Conservation (phyloP, 495 filamentous ascomycete species). For the Filosporella fistucella region DNA sequence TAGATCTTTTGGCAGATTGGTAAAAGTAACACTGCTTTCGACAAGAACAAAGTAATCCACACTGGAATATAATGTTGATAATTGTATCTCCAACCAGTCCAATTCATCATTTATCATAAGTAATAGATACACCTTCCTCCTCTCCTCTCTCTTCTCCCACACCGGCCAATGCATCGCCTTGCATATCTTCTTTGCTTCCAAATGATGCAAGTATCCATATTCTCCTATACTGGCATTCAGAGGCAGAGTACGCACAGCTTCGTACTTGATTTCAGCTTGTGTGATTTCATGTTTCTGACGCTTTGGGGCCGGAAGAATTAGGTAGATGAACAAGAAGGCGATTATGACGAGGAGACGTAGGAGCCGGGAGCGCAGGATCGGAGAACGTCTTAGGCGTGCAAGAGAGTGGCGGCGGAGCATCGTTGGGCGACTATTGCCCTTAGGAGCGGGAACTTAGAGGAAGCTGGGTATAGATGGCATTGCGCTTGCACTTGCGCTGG, state of each 20-base stretch:
- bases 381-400: no score
- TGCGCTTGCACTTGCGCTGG: no score
- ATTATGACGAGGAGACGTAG: no score
- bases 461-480: no score
- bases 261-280: neutral
- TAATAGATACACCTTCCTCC: conserved; percentile 39
- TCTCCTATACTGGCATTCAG: neutral
- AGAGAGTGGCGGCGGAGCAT: no score
- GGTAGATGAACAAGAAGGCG: no score
- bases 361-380: no score
- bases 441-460: no score
- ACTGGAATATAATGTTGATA: conserved; percentile 27
- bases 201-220: neutral
- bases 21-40: conserved; percentile 40
- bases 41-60: conserved; percentile 48
- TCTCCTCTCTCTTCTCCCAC: neutral
- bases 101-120: conserved; percentile 39
- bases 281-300: neutral
- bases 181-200: conserved; percentile 1
- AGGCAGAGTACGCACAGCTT: neutral
- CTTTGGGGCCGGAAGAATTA: no score
- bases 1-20: conserved; percentile 33
- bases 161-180: neutral
- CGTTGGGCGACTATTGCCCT: no score
- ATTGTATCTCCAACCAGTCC: conserved; percentile 43